phyloP scores from a whole-genome alignment of 1,284 basidiomycete genomes.

The Coniophora puteana region DNA sequence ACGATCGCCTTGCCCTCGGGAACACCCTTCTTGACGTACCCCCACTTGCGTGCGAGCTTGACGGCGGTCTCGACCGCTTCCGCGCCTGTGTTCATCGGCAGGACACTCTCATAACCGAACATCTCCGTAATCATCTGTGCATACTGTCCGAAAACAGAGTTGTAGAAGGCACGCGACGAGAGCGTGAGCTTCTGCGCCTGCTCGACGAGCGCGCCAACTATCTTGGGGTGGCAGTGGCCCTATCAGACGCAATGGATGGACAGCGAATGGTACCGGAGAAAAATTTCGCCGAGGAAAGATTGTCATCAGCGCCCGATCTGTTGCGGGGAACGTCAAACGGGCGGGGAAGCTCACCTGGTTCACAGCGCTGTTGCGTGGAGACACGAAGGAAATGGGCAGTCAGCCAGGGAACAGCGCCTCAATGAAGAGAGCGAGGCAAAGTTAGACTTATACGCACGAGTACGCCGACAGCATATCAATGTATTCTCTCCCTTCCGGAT shows the following conservation, averaged over 20 bases:
- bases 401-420: too few species aligned
- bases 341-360: constrained; percentile 61
- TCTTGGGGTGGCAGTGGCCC: constrained; percentile 95
- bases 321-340: too few species aligned
- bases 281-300: constrained; percentile 1
- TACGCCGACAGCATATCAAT: constrained; percentile 98
- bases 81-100: constrained; percentile 99
- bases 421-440: constrained; percentile 4
- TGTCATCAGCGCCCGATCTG: constrained; percentile 2
- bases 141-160: constrained; percentile 86
- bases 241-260: constrained; percentile 23
- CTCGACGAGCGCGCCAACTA: constrained; percentile 76
- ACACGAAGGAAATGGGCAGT: too few species aligned
- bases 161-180: constrained; percentile 96
- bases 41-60: constrained; percentile 92
- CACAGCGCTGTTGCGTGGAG: constrained; percentile 83
- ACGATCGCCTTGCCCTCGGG: constrained; percentile 83
- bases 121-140: constrained; percentile 83
- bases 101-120: constrained; percentile 91
- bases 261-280: constrained; percentile 8
- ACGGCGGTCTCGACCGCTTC: constrained; percentile 93
- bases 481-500: constrained; percentile 91
- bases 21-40: constrained; percentile 84
- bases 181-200: constrained; percentile 92
- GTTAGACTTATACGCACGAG: constrained; percentile 57